Conservation (phyloP, 257 asterid species). For the Petunia secreta region DNA sequence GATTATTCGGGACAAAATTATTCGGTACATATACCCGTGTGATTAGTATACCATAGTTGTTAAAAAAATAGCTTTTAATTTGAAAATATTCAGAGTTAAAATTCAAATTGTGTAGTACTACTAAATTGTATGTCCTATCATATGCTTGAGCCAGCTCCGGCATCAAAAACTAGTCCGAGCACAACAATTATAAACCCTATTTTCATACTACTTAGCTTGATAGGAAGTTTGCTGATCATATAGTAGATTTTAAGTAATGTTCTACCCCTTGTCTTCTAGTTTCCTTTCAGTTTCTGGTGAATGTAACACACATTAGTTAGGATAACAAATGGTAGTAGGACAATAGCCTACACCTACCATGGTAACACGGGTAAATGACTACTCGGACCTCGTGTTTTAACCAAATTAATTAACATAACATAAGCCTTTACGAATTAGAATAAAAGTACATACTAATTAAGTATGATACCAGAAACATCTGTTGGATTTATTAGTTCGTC, state of each 20-base stretch:
- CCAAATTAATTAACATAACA: neutral
- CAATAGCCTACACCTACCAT: neutral
- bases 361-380: neutral
- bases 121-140: neutral
- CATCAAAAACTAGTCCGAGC: neutral
- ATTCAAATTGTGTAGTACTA: neutral
- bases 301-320: neutral
- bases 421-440: neutral
- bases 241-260: neutral
- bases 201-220: neutral
- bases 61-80: neutral
- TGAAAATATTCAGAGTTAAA: neutral
- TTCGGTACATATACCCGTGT: too few relatives aligned
- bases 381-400: neutral
- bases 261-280: neutral
- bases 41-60: too few relatives aligned
- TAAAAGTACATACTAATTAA: neutral
- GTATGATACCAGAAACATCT: neutral
- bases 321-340: neutral
- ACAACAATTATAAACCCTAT: slow-evolving; percentile 16
- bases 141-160: slow-evolving; percentile 15
- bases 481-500: too few relatives aligned
- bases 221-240: neutral
- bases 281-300: neutral
- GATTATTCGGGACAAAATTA: too few relatives aligned